Percentiles rank a stretch among this genome's conserved stretches.
phyloP scores from a whole-genome alignment of 345 rosid genomes.

The Eucalyptus pauciflora region DNA sequence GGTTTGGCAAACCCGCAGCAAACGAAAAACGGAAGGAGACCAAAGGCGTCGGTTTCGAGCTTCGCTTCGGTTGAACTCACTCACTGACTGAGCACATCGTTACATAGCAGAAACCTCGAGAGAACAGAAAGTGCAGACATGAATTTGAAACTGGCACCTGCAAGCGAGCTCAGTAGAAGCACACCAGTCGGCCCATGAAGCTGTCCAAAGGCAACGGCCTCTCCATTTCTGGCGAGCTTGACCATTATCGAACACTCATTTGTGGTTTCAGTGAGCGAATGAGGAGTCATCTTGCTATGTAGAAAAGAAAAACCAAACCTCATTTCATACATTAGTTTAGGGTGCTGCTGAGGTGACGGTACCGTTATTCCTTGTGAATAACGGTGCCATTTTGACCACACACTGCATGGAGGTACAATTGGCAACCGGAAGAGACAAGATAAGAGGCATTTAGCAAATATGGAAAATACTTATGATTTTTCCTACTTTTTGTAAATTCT shows the following conservation, averaged over 20 bases:
- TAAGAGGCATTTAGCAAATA: no score
- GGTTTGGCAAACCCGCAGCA: neutral
- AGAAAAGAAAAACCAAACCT: neutral
- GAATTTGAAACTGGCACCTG: neutral
- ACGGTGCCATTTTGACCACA: no score
- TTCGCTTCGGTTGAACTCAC: neutral
- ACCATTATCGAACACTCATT: neutral
- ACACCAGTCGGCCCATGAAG: neutral
- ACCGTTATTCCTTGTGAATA: no score
- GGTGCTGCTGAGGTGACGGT: no score
- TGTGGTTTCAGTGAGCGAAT: neutral
- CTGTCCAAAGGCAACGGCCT: neutral
- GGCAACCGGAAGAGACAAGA: no score
- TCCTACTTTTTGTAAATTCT: no score
- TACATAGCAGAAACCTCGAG: neutral
- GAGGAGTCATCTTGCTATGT: neutral
- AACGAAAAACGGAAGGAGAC: neutral
- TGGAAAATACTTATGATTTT: no score
- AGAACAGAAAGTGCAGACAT: neutral
- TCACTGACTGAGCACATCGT: neutral
- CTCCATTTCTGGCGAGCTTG: neutral
- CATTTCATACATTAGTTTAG: no score
- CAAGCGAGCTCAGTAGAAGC: neutral
- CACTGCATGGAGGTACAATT: no score
- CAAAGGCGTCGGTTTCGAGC: neutral